Evolutionary conservation across 495 filamentous ascomycete species (phyloP), one percentile per base, ranked within the genome.

Genomic region (Lophium mytilinum): DNA sequence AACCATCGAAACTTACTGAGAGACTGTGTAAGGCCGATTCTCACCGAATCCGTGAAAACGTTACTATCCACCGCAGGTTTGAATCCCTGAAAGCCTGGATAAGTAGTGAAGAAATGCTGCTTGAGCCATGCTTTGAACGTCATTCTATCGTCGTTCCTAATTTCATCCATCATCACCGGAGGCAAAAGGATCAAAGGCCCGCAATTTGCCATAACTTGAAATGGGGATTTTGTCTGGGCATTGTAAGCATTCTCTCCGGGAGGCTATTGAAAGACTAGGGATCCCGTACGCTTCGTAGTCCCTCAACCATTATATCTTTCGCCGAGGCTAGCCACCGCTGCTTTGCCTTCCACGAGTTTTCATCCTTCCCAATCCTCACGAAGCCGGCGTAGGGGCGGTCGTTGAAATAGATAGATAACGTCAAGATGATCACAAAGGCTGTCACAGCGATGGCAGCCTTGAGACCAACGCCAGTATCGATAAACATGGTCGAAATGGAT

Each of bases 101-200:
- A 11, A 33, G 43, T 47, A 4, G 43, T 47, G 19, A 47, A 47
- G 18, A 47, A 47, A 21, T 47, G 43, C 43, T 72, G 75, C 35
- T 56, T 59, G 47, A 71, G 69, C 1, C 73, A 71, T 18, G 69
- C 69, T 19, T 70, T 56, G 56, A 79, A 78, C 21, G 12, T 47
- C 43, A 47, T 47, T n/a, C 43, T 4, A 53, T 70, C 63, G 37
- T 78, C 62, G 54, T 68, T 77, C 55, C 78, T 78, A 49, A 79
- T 58, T 61, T 80, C 78, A 37, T 79, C 69, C 12, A 77, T 70
- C 59, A 72, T 76, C 45, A 65, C 69, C n/a, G 75, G 76, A 9
- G 77, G 74, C 41, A 80, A 52, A 37, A 80, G 57, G 46, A 80
- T 60, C 49, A 73, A 58, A 0, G 70, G 70, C 9, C 61, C 58